phyloP scores from a whole-genome alignment of 176 grass and related monocot genomes.

The Rhynchospora breviuscula region DNA sequence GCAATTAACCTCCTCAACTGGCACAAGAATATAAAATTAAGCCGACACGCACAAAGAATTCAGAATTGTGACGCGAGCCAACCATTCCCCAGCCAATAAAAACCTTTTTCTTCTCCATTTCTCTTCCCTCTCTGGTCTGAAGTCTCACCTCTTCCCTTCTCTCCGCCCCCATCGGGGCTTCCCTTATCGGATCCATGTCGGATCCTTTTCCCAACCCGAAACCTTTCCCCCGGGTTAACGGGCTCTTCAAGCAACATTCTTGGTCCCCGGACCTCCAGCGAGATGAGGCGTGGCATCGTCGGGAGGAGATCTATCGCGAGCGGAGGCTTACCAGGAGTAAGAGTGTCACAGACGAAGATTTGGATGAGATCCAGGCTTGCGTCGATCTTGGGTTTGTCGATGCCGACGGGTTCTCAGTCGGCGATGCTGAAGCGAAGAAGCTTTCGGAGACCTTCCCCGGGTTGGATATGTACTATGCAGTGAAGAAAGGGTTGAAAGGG shows the following conservation, averaged over 20 bases:
- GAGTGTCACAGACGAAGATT: conserved; percentile 71
- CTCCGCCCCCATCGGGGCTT: conserved; percentile 1
- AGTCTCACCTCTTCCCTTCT: not conserved
- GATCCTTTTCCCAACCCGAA: not conserved
- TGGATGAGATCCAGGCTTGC: conserved; percentile 80
- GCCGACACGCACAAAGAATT: conserved; percentile 16
- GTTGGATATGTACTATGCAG: conserved; percentile 58
- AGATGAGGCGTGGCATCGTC: conserved; percentile 66
- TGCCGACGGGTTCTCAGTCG: conserved; percentile 23
- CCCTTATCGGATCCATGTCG: conserved; percentile 12
- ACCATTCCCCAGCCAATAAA: conserved; percentile 14
- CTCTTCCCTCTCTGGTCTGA: not conserved
- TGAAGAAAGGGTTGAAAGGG: conserved; percentile 20
- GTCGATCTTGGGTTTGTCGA: conserved; percentile 81
- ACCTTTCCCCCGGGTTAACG: not conserved
- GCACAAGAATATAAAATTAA: not conserved
- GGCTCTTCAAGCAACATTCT: conserved; percentile 68
- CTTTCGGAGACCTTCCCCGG: conserved; percentile 58
- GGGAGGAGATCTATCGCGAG: conserved; percentile 29
- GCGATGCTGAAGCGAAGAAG: conserved; percentile 37
- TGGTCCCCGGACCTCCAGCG: conserved; percentile 82
- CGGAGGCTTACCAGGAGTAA: conserved; percentile 27
- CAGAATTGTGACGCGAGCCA: conserved; percentile 22
- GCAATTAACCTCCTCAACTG: not conserved
- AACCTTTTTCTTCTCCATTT: not conserved